Percentiles rank a stretch among this genome's conserved stretches.
These are phyloP conservation scores for Stipa capillata DNA, from an alignment of 176 grass and related monocot genomes.

Conservation along the genomic window DNA sequence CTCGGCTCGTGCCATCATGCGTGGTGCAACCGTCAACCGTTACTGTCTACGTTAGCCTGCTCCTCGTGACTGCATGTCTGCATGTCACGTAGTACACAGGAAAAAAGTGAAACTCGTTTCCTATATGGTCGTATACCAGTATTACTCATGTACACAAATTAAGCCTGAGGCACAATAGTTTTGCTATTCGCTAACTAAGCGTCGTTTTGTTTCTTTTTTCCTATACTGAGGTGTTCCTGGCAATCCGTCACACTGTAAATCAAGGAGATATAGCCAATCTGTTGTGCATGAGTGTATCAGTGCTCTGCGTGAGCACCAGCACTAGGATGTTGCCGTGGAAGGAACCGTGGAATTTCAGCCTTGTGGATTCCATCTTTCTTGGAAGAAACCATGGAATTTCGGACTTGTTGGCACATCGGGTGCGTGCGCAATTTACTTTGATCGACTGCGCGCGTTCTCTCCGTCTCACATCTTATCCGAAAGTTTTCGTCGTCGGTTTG, in stretches of 20 bases:
- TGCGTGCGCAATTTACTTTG: constrained; percentile 11
- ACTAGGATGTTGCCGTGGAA: neutral
- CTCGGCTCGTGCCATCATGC: neutral
- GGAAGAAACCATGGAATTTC: neutral
- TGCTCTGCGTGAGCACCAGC: neutral
- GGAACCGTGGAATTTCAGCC: neutral
- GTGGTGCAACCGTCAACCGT: constrained; percentile 17
- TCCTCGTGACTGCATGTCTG: neutral
- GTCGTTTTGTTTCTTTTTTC: neutral
- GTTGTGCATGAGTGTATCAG: neutral
- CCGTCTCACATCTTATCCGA: neutral
- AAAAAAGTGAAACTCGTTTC: neutral
- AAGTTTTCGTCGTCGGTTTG: constrained; percentile 9
- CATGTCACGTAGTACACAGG: neutral
- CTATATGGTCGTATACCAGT: neutral
- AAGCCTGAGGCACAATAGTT: neutral
- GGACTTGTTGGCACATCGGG: neutral
- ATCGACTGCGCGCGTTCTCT: neutral
- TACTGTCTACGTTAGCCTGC: neutral
- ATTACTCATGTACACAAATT: neutral
- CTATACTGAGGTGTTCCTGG: neutral
- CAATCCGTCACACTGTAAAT: neutral
- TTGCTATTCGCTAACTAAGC: neutral
- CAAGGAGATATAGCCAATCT: neutral
- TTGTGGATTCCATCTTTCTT: neutral